phyloP scores from a whole-genome alignment of 108 stramenopile genomes.

The Chaetoceros muelleri region DNA sequence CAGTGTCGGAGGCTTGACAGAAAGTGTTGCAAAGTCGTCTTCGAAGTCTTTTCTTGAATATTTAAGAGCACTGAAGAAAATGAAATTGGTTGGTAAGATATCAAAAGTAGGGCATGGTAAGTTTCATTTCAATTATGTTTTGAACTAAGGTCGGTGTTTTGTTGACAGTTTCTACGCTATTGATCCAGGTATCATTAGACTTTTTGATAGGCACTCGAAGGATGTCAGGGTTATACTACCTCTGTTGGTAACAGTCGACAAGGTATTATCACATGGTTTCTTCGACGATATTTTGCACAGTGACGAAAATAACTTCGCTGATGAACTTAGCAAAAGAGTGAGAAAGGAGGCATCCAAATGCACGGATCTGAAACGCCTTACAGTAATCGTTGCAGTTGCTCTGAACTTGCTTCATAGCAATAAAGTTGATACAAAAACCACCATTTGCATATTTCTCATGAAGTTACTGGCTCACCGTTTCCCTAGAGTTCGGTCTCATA shows the following conservation, averaged over 20 bases:
- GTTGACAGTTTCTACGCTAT: constrained; percentile 3
- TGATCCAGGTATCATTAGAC: constrained; percentile 14
- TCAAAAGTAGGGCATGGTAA: constrained; percentile 31
- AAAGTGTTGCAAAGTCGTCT: constrained; percentile 78
- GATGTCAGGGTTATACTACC: constrained; percentile 33
- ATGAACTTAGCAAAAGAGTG: constrained; percentile 22
- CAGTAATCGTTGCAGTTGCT: constrained; percentile 27
- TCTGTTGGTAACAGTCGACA: constrained; percentile 34
- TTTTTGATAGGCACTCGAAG: constrained; percentile 19
- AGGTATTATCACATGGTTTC: constrained; percentile 43
- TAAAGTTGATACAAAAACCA: constrained; percentile 2
- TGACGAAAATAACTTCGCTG: constrained; percentile 19
- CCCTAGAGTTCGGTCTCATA: constrained; percentile 75
- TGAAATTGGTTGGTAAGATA: constrained; percentile 18
- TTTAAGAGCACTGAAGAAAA: constrained; percentile 36
- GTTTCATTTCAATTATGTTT: too few relatives aligned
- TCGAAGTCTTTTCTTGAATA: constrained; percentile 62
- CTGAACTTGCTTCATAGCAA: constrained; percentile 21
- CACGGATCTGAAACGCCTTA: constrained; percentile 36
- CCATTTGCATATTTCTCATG: constrained; percentile 33
- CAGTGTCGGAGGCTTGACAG: constrained; percentile 90
- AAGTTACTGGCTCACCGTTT: constrained; percentile 69
- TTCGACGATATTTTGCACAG: constrained; percentile 29
- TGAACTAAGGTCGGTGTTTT: neutral
- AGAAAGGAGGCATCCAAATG: constrained; percentile 35